Conservation (phyloP, 225 moss, liverwort and hornwort species). For the Physcomitrellopsis africana region DNA sequence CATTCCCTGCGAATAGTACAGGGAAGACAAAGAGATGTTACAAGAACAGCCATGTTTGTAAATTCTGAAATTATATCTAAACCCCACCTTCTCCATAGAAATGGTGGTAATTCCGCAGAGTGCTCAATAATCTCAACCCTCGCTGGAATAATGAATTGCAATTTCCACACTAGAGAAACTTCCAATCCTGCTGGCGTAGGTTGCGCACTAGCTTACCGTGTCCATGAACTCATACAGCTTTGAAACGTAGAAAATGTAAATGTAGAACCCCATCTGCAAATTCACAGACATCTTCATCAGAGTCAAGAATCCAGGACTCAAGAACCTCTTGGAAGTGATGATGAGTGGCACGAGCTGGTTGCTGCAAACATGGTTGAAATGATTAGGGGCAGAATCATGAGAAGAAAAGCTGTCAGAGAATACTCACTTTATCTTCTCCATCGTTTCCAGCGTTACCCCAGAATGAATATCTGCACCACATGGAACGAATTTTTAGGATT, state of each 20-base stretch:
- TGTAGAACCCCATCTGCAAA: slow-evolving; percentile 73
- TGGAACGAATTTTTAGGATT: not conserved
- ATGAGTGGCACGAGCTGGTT: too few relatives aligned
- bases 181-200: not conserved
- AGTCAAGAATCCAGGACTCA: not conserved
- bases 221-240: slow-evolving; percentile 96
- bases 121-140: not conserved
- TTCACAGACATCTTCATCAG: slow-evolving; percentile 6
- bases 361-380: not conserved
- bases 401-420: not conserved
- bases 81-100: too few relatives aligned
- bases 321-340: not conserved
- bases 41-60: too few relatives aligned
- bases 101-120: too few relatives aligned
- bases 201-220: slow-evolving; percentile 59
- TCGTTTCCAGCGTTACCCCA: slow-evolving; percentile 79
- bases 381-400: not conserved
- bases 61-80: too few relatives aligned
- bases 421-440: slow-evolving; percentile 61
- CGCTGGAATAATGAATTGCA: not conserved
- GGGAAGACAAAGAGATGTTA: too few relatives aligned
- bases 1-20: too few relatives aligned
- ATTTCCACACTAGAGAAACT: not conserved
- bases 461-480: slow-evolving; percentile 58
- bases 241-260: slow-evolving; percentile 81